Conservation (phyloP, 768 basidiomycete species). For the Tulasnella sp. region DNA sequence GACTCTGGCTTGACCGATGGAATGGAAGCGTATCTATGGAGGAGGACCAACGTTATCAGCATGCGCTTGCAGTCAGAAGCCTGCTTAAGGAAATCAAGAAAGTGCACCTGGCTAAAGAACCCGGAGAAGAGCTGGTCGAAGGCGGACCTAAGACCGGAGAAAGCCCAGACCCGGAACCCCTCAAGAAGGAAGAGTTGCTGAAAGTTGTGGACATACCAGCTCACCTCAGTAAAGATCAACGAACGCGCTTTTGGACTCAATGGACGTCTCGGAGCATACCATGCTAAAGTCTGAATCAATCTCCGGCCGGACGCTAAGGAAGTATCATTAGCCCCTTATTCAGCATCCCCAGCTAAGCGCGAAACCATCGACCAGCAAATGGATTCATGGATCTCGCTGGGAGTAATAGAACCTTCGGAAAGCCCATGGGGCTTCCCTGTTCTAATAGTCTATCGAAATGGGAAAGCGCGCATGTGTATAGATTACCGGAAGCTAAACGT, state of each 20-base stretch:
- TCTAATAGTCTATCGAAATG: conserved; percentile 47
- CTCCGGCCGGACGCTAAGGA: conserved; percentile 40
- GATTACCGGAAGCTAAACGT: too few species aligned
- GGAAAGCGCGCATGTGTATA: conserved; percentile 47
- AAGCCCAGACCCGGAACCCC: conserved; percentile 37
- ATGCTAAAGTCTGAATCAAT: conserved; percentile 40
- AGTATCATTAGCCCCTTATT: conserved; percentile 40
- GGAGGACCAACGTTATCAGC: not conserved
- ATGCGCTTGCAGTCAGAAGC: not conserved
- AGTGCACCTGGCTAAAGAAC: not conserved
- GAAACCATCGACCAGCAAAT: conserved; percentile 43
- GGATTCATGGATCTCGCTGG: conserved; percentile 45
- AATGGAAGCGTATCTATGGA: not conserved
- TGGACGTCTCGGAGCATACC: conserved; percentile 43
- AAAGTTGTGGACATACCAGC: conserved; percentile 37
- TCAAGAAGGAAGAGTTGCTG: conserved; percentile 25
- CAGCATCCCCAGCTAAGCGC: conserved; percentile 39
- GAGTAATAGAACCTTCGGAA: conserved; percentile 48
- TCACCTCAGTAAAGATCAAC: conserved; percentile 36
- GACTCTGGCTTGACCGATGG: conserved; percentile 3
- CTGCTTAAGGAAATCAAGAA: not conserved
- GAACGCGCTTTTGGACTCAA: conserved; percentile 44
- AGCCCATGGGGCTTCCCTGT: conserved; percentile 48
- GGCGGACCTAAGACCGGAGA: conserved; percentile 44
- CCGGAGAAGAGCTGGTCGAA: conserved; percentile 39